A percentile compares a stretch with the other conserved stretches of the same genome.
Conservation (phyloP, 139 green algal genomes). For the Pseudopediastrum boryanum region DNA sequence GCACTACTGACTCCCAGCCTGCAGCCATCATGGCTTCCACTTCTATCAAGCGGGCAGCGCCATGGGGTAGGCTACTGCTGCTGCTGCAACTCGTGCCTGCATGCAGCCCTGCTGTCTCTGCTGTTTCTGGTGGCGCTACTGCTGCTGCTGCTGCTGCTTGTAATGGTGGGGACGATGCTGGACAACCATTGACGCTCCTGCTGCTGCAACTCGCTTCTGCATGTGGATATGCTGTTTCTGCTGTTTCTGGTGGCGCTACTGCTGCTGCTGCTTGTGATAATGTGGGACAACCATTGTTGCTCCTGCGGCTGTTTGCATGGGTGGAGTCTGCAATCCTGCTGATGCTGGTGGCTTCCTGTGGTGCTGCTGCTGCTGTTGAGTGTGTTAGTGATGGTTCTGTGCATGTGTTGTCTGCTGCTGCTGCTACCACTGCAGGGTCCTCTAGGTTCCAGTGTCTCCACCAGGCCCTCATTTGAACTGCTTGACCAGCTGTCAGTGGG, state of each 20-base stretch:
- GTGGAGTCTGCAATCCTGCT: not conserved
- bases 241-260: not conserved
- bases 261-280: not conserved
- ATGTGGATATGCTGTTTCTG: too few species aligned
- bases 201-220: not conserved
- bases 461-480: slow-evolving; percentile 51
- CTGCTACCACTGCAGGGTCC: too few species aligned
- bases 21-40: slow-evolving; percentile 22
- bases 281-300: not conserved
- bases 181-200: too few species aligned
- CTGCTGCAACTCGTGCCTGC: not conserved
- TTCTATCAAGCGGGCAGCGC: not conserved
- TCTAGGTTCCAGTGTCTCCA: slow-evolving; percentile 48
- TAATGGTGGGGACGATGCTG: too few species aligned
- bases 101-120: too few species aligned
- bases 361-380: slow-evolving; percentile 19
- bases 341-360: not conserved
- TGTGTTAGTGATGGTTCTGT: too few species aligned
- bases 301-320: not conserved
- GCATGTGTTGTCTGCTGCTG: too few species aligned
- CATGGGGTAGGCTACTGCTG: not conserved
- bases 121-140: not conserved
- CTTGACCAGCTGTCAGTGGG: slow-evolving; percentile 42
- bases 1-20: slow-evolving; percentile 35
- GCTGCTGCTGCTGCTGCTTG: not conserved